phyloP scores from a whole-genome alignment of 2,329 filamentous ascomycete species.

The Purpureocillium lavendulum region DNA sequence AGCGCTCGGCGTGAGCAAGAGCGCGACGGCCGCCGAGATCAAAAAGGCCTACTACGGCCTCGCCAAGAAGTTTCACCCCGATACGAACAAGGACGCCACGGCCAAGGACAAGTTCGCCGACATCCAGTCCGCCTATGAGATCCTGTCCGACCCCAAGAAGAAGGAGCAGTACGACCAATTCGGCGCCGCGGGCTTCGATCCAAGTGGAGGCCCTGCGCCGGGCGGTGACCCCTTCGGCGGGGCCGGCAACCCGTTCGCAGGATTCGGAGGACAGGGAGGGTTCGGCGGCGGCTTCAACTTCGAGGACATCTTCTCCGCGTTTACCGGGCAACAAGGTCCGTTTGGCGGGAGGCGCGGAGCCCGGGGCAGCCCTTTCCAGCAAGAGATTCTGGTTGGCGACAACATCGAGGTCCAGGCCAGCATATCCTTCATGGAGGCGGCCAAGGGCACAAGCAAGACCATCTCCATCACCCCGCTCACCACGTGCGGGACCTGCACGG shows the following conservation, averaged over 20 bases:
- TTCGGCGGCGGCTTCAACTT: slow-evolving; percentile 87
- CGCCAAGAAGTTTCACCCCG: slow-evolving; percentile 95
- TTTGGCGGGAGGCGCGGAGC: slow-evolving; percentile 46
- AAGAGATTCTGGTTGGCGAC: slow-evolving; percentile 83
- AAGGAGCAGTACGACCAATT: slow-evolving; percentile 87
- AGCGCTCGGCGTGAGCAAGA: slow-evolving; percentile 74
- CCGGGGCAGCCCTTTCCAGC: slow-evolving; percentile 57
- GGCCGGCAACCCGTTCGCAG: slow-evolving; percentile 56
- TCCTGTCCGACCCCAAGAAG: slow-evolving; percentile 88
- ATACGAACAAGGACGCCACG: slow-evolving; percentile 91
- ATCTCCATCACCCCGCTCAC: slow-evolving; percentile 77
- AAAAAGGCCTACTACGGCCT: slow-evolving; percentile 98
- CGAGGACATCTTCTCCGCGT: slow-evolving; percentile 89
- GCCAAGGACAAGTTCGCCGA: slow-evolving; percentile 94
- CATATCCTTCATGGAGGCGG: slow-evolving; percentile 93
- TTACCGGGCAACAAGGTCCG: slow-evolving; percentile 49
- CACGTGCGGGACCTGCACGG: slow-evolving; percentile 73
- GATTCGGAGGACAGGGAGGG: slow-evolving; percentile 50
- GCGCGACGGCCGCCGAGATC: slow-evolving; percentile 76
- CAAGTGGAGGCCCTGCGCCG: slow-evolving; percentile 56
- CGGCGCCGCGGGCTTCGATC: slow-evolving; percentile 80
- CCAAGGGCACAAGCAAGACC: slow-evolving; percentile 83
- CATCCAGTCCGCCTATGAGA: slow-evolving; percentile 87
- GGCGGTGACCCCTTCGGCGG: slow-evolving; percentile 55
- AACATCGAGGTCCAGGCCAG: slow-evolving; percentile 91